Base-by-base conservation (phyloP, 2,329 filamentous ascomycete species). In the Paraconiothyrium sp. region DNA sequence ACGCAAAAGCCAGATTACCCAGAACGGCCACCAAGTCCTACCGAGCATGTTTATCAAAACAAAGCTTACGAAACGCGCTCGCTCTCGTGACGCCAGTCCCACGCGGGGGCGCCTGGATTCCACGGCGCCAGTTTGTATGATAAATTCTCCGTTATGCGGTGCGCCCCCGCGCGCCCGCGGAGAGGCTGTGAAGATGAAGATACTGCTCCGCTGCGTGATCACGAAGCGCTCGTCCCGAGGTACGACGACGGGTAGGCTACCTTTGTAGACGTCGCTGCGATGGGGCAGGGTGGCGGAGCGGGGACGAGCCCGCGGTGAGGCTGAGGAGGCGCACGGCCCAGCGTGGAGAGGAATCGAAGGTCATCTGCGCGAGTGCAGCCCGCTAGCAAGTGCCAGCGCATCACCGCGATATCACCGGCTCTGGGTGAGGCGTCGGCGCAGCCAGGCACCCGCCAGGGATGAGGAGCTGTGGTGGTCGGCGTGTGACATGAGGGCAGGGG, bases 321-420 rank as follows among this genome's bases (percentile, higher is more conserved):
- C 72, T 77, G 75, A 77, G 70, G 68, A 67, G 62, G 30, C 37
- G 37, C 13, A 39, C 49, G 66, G 65, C 71, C 67, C 67, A 69
- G 71, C 68, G 71, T 64, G 73, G 66, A 67, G 62, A 58, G 57
- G 59, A 63, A 66, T 20, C 78, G 76, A 77, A 77, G 76, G 78
- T 75, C 67, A 55, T 37, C 67, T 56, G 54, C 41, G 6, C 62
- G 35, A 59, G 59, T 70, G 75, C 72, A 74, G 64, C 46, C 70
- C 74, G 74, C 74, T 76, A 76, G 72, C 52, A 48, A 48, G 35
- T 76, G 76, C 73, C 76, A 78, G 64, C 76, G 76, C 76, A 78
- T 76, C 73, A 62, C 69, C 67, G 69, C 68, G 67, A 72, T 34
- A 75, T 67, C 16, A 41, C 39, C 16, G 39, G 5, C n/a, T 16